These are phyloP conservation scores for Exserohilum turcica DNA, from an alignment of 2,329 filamentous ascomycete species.

Conservation along the genomic window DNA sequence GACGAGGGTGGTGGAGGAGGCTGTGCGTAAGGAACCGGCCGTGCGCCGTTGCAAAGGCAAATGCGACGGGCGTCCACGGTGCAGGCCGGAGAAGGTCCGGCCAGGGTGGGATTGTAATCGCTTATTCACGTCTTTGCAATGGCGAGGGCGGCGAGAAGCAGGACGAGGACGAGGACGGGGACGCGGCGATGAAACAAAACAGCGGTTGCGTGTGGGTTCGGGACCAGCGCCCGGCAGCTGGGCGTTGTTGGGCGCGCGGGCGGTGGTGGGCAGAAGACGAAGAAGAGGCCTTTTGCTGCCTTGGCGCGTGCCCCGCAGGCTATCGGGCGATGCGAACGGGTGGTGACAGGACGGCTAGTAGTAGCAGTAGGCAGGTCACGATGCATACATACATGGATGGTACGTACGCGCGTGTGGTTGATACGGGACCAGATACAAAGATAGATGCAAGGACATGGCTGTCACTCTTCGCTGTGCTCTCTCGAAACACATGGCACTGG, in stretches of 20 bases:
- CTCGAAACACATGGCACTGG: slow-evolving; percentile 7
- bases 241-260: slow-evolving; percentile 2
- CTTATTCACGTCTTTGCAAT: slow-evolving; percentile 32
- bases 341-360: background rate
- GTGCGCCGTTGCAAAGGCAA: slow-evolving; percentile 34
- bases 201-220: background rate
- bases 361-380: background rate
- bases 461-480: slow-evolving; percentile 15
- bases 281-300: slow-evolving; percentile 17
- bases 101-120: slow-evolving; percentile 15
- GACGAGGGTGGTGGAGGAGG: slow-evolving; percentile 36
- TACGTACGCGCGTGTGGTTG: too few species aligned
- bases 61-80: slow-evolving; percentile 25
- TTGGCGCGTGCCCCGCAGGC: slow-evolving; percentile 29
- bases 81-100: slow-evolving; percentile 21
- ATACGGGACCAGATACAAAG: too few species aligned
- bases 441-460: background rate
- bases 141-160: slow-evolving; percentile 5
- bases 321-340: slow-evolving; percentile 14
- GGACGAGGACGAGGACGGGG: background rate
- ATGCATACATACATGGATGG: background rate
- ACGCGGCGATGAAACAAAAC: background rate
- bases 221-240: slow-evolving; percentile 5
- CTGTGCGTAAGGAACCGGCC: slow-evolving; percentile 33
- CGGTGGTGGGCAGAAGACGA: slow-evolving; percentile 8